Conservation (phyloP, 371 early-diverging fungal species). For the Apophysomyces variabilis region DNA sequence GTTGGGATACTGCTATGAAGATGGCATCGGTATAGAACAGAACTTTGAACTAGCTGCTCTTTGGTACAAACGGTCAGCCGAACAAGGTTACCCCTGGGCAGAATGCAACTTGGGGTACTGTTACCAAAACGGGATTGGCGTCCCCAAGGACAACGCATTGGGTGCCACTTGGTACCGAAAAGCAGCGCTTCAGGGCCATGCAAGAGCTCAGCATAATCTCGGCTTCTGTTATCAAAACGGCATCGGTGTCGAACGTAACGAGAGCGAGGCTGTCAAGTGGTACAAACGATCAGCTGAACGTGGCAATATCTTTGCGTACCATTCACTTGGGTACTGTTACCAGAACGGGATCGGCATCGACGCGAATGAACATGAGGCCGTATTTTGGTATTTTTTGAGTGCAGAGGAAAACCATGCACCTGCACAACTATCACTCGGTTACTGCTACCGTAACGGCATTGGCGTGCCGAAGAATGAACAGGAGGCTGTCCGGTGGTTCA, state of each 20-base stretch:
- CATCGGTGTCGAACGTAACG: conserved; percentile 70
- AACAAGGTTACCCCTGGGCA: conserved; percentile 61
- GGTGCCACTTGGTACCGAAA: conserved; percentile 83
- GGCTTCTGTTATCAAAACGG: conserved; percentile 89
- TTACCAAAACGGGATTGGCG: conserved; percentile 85
- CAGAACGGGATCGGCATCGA: conserved; percentile 86
- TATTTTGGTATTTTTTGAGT: conserved; percentile 69
- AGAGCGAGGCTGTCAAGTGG: conserved; percentile 71
- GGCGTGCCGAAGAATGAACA: conserved; percentile 70
- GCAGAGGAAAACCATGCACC: conserved; percentile 70
- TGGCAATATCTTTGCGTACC: conserved; percentile 80
- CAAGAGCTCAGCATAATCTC: conserved; percentile 84
- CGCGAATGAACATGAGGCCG: conserved; percentile 66
- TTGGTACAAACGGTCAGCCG: conserved; percentile 80
- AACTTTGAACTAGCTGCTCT: conserved; percentile 45
- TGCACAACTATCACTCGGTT: conserved; percentile 82
- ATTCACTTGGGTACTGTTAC: conserved; percentile 90
- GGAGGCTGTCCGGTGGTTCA: conserved; percentile 74
- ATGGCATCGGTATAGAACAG: conserved; percentile 73
- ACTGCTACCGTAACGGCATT: conserved; percentile 79
- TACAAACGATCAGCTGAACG: conserved; percentile 75
- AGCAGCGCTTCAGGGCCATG: conserved; percentile 80
- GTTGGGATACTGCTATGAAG: conserved; percentile 82
- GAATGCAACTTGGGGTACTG: conserved; percentile 85
- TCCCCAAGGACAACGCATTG: conserved; percentile 57